These are phyloP conservation scores for Phytomonas francai DNA, from an alignment of 208 protist genomes.

Conservation along the genomic window DNA sequence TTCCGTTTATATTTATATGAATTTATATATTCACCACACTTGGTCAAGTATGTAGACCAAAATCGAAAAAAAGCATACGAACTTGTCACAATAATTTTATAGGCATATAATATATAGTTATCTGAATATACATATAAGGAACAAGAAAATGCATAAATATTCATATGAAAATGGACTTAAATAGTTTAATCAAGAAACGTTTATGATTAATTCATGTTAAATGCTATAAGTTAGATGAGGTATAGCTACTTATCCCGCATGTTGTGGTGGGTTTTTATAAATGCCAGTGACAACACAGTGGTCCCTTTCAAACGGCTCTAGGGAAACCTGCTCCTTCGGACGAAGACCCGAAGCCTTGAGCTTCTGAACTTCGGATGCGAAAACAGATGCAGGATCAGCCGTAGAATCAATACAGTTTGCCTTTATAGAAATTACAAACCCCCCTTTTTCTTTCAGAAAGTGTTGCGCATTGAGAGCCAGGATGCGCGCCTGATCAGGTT, in stretches of 20 bases:
- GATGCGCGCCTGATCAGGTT: constrained; percentile 99
- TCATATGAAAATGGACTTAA: constrained; percentile 6
- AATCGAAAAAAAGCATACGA: constrained; percentile 8
- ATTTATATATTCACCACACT: constrained; percentile 9
- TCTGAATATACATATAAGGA: background rate
- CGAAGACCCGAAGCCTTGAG: constrained; percentile 94
- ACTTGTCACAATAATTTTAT: constrained; percentile 1
- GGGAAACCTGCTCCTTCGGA: constrained; percentile 96
- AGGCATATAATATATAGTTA: background rate
- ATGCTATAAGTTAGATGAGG: constrained; percentile 2
- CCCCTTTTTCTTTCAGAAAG: constrained; percentile 99
- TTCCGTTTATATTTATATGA: constrained; percentile 8
- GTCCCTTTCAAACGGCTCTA: constrained; percentile 99
- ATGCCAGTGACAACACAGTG: constrained; percentile 95
- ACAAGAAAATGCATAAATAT: constrained; percentile 8
- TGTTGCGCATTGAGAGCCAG: constrained; percentile 98
- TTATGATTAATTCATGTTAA: constrained; percentile 14
- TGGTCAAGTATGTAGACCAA: constrained; percentile 1
- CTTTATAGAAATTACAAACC: constrained; percentile 99
- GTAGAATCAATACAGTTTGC: constrained; percentile 99
- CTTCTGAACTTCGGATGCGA: constrained; percentile 96
- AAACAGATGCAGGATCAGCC: constrained; percentile 93
- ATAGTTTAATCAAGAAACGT: constrained; percentile 1
- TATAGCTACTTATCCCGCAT: constrained; percentile 13
- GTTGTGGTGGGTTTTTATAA: constrained; percentile 72